A percentile compares a stretch with the other conserved stretches of the same genome.
Evolutionary conservation across 1,284 basidiomycete species (phyloP).

Genomic region (Exobasidium rhododendri): DNA sequence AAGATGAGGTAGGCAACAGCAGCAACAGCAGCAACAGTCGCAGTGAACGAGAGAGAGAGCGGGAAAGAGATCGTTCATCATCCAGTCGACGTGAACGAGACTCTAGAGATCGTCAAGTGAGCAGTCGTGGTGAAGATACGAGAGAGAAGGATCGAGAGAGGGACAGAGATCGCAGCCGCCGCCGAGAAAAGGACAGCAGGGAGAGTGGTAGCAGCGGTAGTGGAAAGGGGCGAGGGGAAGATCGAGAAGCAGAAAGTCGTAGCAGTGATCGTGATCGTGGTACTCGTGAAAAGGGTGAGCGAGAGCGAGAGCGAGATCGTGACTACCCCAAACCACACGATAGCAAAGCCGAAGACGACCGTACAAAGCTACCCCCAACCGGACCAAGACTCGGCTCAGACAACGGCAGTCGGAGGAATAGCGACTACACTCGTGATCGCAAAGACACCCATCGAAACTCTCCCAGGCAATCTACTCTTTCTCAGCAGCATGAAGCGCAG

Average conservation of each 20-base stretch:
- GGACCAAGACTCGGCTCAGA: background rate
- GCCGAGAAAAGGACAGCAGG: background rate
- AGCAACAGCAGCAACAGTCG: slow-evolving; percentile 22
- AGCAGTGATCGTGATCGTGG: background rate
- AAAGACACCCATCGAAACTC: background rate
- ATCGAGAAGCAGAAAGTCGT: background rate
- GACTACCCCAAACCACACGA: background rate
- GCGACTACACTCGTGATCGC: background rate
- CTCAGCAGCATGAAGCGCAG: background rate
- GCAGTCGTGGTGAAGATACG: background rate
- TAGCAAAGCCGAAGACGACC: background rate
- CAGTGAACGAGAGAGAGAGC: slow-evolving; percentile 4
- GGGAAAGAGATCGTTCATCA: slow-evolving; percentile 1
- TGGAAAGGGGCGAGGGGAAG: background rate
- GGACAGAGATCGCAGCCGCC: background rate
- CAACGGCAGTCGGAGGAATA: background rate
- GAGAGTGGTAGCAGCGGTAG: background rate
- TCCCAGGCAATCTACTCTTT: background rate
- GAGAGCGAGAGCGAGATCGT: background rate
- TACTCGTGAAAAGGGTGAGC: background rate
- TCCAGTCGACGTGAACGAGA: slow-evolving; percentile 5
- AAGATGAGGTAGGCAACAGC: too few species aligned
- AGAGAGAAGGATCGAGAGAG: background rate
- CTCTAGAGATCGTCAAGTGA: background rate
- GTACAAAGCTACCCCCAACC: background rate